phyloP scores from a whole-genome alignment of 805 yeast genomes.

The Saccharomycopsis guyanensis region DNA sequence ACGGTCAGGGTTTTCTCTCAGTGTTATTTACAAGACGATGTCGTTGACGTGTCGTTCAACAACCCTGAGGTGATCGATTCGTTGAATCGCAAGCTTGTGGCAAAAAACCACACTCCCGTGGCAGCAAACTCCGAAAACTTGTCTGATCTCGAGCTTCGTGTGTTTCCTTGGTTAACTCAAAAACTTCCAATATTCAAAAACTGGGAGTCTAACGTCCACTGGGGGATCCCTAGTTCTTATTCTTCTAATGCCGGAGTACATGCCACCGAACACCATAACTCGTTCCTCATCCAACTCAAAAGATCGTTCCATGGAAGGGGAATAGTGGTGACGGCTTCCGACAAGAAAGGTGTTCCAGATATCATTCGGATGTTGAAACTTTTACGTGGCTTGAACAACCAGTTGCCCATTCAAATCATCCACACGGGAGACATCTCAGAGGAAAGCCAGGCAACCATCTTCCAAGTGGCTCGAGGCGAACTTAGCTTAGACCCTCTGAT shows the following conservation, averaged over 20 bases:
- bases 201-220: conserved; percentile 29
- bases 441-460: conserved; percentile 28
- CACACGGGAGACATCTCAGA: conserved; percentile 32
- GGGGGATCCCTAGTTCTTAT: conserved; percentile 28
- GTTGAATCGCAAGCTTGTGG: conserved; percentile 14
- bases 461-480: conserved; percentile 29
- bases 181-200: conserved; percentile 30
- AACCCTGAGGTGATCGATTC: neutral
- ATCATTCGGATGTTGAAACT: conserved; percentile 35
- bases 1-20: conserved; percentile 26
- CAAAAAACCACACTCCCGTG: conserved; percentile 23
- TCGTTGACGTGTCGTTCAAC: conserved; percentile 21
- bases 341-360: conserved; percentile 23
- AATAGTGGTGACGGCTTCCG: conserved; percentile 28
- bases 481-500: conserved; percentile 12
- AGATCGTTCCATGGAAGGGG: conserved; percentile 31
- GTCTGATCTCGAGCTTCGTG: conserved; percentile 28
- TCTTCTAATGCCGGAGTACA: neutral
- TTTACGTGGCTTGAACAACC: conserved; percentile 30
- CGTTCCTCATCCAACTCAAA: conserved; percentile 24
- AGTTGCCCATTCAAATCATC: conserved; percentile 34
- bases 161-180: conserved; percentile 33
- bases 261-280: neutral
- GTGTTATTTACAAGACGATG: conserved; percentile 23
- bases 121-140: conserved; percentile 1